Percentiles rank a stretch among this genome's conserved stretches.
Conservation (phyloP, 106 monocot genomes). For the Phalaenopsis equestris region DNA sequence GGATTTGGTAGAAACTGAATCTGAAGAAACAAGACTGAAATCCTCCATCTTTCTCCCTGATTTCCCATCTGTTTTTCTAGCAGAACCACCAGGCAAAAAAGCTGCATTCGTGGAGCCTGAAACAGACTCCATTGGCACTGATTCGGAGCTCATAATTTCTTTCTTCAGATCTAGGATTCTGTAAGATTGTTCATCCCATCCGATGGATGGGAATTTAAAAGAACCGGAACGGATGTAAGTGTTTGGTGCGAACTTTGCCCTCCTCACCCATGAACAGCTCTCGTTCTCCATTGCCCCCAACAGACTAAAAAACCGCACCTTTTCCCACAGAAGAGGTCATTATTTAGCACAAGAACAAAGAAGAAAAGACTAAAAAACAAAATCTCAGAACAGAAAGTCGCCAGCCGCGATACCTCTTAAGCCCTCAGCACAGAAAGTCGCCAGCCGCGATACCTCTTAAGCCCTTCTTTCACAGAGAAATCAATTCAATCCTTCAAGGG, state of each 20-base stretch:
- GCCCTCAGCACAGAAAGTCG: neutral
- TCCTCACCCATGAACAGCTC: conserved; percentile 31
- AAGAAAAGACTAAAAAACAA: neutral
- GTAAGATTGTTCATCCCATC: neutral
- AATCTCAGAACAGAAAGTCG: neutral
- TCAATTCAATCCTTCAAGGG: neutral
- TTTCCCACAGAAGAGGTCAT: neutral
- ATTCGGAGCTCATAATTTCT: conserved; percentile 8
- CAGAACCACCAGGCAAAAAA: neutral
- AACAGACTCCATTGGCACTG: neutral
- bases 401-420: neutral
- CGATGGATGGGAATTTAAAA: conserved; percentile 5
- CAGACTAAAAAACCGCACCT: neutral
- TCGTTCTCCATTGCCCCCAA: conserved; percentile 33
- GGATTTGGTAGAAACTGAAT: too few species aligned
- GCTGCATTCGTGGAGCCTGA: neutral
- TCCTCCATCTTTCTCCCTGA: too few species aligned
- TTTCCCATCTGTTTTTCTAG: neutral
- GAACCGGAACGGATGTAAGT: too few species aligned
- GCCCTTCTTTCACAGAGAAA: too few species aligned
- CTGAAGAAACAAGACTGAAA: too few species aligned
- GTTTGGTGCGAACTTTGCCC: conserved; percentile 33
- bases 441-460: too few species aligned
- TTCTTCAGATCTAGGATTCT: neutral
- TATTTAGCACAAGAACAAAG: neutral